Conservation (phyloP, 2,329 filamentous ascomycete genomes). For the Aspergillus sp. region DNA sequence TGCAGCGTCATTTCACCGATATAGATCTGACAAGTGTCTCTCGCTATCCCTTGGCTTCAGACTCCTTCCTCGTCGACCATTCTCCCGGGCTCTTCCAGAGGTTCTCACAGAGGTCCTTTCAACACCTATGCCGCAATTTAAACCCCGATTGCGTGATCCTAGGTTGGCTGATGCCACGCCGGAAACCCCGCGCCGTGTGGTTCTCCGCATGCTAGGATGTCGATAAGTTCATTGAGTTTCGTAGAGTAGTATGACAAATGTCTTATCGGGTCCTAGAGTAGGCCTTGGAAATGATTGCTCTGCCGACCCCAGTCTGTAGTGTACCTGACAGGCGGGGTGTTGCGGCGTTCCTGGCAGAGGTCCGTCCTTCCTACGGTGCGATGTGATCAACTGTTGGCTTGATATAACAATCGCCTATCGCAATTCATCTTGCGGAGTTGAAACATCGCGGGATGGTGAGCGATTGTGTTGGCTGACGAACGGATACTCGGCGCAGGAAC, state of each 20-base stretch:
- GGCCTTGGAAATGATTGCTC: background rate
- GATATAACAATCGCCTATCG: background rate
- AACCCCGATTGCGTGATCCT: background rate
- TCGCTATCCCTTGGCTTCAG: too few species aligned
- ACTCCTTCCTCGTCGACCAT: too few species aligned
- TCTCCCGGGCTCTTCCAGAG: too few species aligned
- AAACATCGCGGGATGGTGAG: background rate
- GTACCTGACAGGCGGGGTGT: background rate
- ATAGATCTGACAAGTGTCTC: too few species aligned
- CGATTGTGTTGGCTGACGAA: background rate
- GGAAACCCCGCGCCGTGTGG: background rate
- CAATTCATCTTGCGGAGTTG: background rate
- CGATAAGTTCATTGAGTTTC: background rate
- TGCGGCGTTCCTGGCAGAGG: background rate
- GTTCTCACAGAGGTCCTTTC: background rate
- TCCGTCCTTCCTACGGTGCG: background rate
- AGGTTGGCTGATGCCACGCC: background rate
- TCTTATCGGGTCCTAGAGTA: background rate
- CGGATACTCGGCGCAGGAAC: background rate
- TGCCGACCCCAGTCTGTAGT: background rate
- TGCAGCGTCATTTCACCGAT: too few species aligned
- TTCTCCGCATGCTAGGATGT: background rate
- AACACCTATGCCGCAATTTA: background rate
- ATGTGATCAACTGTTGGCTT: background rate
- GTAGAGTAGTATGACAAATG: background rate